Base-by-base conservation (phyloP, 2,329 filamentous ascomycete species). In the Albifimbria verrucaria region DNA sequence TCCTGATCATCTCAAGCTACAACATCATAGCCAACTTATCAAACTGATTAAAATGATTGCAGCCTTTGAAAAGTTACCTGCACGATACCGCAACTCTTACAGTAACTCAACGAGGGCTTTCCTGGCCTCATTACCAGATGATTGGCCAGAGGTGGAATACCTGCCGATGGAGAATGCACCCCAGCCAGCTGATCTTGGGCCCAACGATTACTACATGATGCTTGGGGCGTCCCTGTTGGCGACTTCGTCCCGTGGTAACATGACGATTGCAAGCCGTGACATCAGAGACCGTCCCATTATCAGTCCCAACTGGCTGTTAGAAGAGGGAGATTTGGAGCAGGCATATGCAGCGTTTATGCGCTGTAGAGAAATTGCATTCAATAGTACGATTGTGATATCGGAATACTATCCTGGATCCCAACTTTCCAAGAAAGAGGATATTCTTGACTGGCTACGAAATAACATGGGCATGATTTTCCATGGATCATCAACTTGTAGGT, bases 281-380 rank as follows among this genome's bases (percentile, higher is more conserved):
- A 50, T 50, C 22, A 24, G 15, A 4, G 49, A 50, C n/a, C 18
- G 32, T 3, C 49, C 36, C 21, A 36, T 44, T 23, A 50, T 44
- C 17, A 50, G 25, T 18, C 39, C 39, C 48, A 50, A 43, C 48
- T 50, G 48, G 39, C 22, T 26, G 17, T 17, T n/a, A 21, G 49
- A 28, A 10, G 21, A 11, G 48, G 28, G 28, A 10, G 28, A 36
- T 36, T n/a, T 10, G 10, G 28, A 36, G 28, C 28, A 36, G 28
- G 28, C 28, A 9, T 36, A 10, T 10, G 28, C 28, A 10, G 28
- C 28, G 28, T 36, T 36, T n/a, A 9, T 36, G 10, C 28, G 28
- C 28, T 10, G 9, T n/a, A 9, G 28, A 10, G 28, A 36, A n/a
- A 36, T 36, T 36, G 28, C 28, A 36, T 10, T 10, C 10, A 36